Conservation (phyloP, 306 rosid species). For the Trifolium dubium region DNA sequence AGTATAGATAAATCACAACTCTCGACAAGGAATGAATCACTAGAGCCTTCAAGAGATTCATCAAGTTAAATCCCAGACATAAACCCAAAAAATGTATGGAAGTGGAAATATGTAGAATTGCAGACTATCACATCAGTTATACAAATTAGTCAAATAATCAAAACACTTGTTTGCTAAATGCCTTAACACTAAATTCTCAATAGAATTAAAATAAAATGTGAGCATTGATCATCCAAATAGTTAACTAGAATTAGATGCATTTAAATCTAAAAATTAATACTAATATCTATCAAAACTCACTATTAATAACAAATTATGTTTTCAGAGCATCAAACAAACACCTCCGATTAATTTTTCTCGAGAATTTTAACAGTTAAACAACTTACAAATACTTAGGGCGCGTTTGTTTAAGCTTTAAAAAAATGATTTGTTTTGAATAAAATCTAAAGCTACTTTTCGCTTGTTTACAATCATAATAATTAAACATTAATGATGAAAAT, state of each 20-base stretch:
- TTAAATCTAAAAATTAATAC: not conserved
- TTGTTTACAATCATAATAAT: no score
- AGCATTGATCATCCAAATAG: not conserved
- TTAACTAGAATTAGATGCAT: not conserved
- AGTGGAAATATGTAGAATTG: no score
- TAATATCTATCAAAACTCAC: constrained; percentile 3
- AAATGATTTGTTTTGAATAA: no score
- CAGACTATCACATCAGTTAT: no score
- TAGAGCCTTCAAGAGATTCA: constrained; percentile 16
- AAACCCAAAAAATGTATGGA: constrained; percentile 14
- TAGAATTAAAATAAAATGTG: not conserved
- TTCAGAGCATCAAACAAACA: constrained; percentile 25
- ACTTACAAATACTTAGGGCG: no score
- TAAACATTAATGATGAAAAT: not conserved
- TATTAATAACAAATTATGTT: constrained; percentile 6
- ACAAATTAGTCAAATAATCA: not conserved
- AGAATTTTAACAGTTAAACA: not conserved
- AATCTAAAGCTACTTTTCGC: no score
- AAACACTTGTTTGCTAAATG: constrained; percentile 10
- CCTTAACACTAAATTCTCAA: constrained; percentile 9
- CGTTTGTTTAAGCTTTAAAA: no score
- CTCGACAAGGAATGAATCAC: constrained; percentile 16
- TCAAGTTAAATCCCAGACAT: constrained; percentile 19
- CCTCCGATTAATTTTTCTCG: not conserved
- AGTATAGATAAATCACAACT: not conserved